Evolutionary conservation across 495 filamentous ascomycete genomes (phyloP).

Genomic region (Lepidopterella palustris): DNA sequence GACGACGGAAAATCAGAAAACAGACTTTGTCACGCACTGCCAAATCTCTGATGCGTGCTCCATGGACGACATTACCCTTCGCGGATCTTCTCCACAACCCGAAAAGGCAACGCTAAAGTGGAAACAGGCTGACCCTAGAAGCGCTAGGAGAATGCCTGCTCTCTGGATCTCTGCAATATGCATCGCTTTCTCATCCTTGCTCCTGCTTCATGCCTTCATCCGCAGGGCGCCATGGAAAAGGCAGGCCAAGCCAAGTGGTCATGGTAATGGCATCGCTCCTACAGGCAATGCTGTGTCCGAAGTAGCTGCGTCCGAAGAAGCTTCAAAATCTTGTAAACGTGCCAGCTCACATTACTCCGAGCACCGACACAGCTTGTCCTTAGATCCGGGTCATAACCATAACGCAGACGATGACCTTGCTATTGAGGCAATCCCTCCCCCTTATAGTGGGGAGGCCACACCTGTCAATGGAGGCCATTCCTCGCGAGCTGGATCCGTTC

Average conservation of each 20-base stretch:
- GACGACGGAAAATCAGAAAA: slow-evolving; percentile 26
- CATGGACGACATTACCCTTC: slow-evolving; percentile 34
- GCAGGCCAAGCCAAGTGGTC: background rate
- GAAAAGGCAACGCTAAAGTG: slow-evolving; percentile 25
- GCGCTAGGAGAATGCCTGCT: slow-evolving; percentile 16
- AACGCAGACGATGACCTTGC: slow-evolving; percentile 8
- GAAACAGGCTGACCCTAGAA: slow-evolving; percentile 21
- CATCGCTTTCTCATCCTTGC: slow-evolving; percentile 21
- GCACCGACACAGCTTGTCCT: background rate
- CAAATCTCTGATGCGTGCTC: slow-evolving; percentile 29
- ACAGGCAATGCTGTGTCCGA: background rate
- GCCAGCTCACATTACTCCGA: background rate
- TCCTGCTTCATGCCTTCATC: slow-evolving; percentile 26
- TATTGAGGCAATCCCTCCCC: slow-evolving; percentile 9
- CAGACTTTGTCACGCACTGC: slow-evolving; percentile 29
- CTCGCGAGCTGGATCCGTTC: slow-evolving; percentile 7
- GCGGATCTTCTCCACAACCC: slow-evolving; percentile 29
- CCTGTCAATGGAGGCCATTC: background rate
- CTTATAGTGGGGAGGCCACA: slow-evolving; percentile 13
- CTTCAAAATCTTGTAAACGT: background rate
- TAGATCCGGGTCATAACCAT: background rate
- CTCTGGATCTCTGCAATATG: slow-evolving; percentile 24
- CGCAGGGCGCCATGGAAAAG: slow-evolving; percentile 19
- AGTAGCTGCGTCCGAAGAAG: background rate
- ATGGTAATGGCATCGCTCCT: background rate